Conservation (phyloP, 1,284 basidiomycete genomes). For the Tremellales sp. region DNA sequence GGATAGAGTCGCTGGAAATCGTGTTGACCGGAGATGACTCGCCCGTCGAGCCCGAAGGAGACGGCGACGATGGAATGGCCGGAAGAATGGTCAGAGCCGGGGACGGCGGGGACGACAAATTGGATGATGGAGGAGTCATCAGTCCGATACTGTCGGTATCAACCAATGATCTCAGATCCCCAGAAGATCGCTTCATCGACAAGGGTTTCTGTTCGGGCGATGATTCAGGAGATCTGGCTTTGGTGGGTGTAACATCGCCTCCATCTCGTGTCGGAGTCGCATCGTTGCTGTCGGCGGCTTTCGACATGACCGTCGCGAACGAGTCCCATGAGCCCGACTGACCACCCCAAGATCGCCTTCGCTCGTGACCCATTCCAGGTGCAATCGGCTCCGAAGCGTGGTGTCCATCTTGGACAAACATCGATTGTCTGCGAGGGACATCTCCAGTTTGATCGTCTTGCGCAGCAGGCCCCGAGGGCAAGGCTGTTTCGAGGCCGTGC, state of each 20-base stretch:
- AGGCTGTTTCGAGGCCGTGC: not conserved
- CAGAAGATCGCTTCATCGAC: constrained; percentile 30
- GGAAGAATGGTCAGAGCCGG: constrained; percentile 16
- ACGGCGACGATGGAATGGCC: constrained; percentile 20
- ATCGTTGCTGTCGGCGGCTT: constrained; percentile 6
- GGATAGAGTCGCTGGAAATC: constrained; percentile 21
- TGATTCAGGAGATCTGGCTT: constrained; percentile 28
- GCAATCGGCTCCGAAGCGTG: constrained; percentile 30
- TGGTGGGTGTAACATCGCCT: constrained; percentile 32
- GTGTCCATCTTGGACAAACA: constrained; percentile 36
- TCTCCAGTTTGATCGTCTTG: not conserved
- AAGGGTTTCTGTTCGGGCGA: constrained; percentile 21
- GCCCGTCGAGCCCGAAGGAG: constrained; percentile 33
- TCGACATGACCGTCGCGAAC: constrained; percentile 21
- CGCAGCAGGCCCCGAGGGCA: not conserved
- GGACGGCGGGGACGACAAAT: constrained; percentile 44
- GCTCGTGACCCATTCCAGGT: constrained; percentile 19
- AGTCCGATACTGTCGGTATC: constrained; percentile 23
- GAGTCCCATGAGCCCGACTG: constrained; percentile 27
- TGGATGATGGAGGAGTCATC: constrained; percentile 43
- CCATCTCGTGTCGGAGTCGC: constrained; percentile 9
- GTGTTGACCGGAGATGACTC: constrained; percentile 41
- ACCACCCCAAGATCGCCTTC: constrained; percentile 42
- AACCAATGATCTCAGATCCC: constrained; percentile 31
- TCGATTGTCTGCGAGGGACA: constrained; percentile 8